Conservation (phyloP, 2,329 filamentous ascomycete species). For the Dothidotthia symphoricarpi region DNA sequence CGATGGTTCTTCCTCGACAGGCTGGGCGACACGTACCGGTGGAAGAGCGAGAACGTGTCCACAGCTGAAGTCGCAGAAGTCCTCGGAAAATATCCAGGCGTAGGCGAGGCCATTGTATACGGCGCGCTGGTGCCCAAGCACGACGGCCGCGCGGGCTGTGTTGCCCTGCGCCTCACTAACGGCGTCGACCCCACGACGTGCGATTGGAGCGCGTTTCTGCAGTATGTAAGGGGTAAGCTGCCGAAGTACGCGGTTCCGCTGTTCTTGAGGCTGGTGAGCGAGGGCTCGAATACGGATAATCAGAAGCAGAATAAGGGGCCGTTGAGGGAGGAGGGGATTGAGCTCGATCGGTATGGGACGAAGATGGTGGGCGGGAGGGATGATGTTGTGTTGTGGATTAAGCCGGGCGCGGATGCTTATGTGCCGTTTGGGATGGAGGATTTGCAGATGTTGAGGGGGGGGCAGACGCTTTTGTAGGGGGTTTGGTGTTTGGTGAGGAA, state of each 20-base stretch:
- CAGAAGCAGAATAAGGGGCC: constrained; percentile 77
- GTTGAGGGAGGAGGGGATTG: constrained; percentile 63
- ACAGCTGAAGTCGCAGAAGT: constrained; percentile 49
- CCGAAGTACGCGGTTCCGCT: constrained; percentile 73
- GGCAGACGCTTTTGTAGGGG: constrained; percentile 14
- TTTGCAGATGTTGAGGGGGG: constrained; percentile 19
- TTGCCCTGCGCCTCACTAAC: constrained; percentile 56
- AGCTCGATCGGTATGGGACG: constrained; percentile 47
- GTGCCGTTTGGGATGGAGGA: constrained; percentile 22
- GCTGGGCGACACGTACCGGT: constrained; percentile 50
- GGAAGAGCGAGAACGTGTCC: constrained; percentile 50
- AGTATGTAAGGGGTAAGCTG: constrained; percentile 40
- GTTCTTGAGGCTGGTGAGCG: constrained; percentile 63
- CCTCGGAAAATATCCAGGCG: constrained; percentile 42
- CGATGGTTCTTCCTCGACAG: constrained; percentile 50
- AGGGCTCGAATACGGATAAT: constrained; percentile 63
- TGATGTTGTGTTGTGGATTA: constrained; percentile 31
- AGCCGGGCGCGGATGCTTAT: constrained; percentile 24
- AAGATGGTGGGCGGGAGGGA: constrained; percentile 23
- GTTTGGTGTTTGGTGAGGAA: not conserved
- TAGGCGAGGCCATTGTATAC: constrained; percentile 49
- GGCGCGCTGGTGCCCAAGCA: constrained; percentile 46
- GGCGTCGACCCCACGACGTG: constrained; percentile 22
- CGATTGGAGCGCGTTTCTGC: constrained; percentile 26
- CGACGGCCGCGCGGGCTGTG: constrained; percentile 54